These are phyloP conservation scores for Annulohypoxylon moriforme DNA, from an alignment of 495 filamentous ascomycete species.

Conservation along the genomic window DNA sequence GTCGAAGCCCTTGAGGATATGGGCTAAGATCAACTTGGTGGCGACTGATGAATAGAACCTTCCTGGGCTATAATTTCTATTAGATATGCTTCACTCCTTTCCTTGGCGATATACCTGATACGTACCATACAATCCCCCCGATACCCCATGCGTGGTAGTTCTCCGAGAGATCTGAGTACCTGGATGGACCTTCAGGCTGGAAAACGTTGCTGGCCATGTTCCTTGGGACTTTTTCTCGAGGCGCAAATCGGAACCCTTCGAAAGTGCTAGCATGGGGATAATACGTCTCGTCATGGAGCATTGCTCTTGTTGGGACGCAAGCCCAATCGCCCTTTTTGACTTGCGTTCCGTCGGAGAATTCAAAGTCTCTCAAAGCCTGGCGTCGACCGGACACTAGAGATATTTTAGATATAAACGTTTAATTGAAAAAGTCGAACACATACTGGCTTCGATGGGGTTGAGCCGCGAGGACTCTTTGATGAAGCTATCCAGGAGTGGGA, in stretches of 20 bases:
- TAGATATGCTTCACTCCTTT: neutral
- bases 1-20: neutral
- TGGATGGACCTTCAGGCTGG: neutral
- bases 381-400: constrained; percentile 44
- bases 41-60: neutral
- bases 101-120: neutral
- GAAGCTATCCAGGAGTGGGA: neutral
- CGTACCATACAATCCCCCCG: neutral
- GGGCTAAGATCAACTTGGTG: neutral
- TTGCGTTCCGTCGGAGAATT: constrained; percentile 45
- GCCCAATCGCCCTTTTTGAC: neutral
- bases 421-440: neutral
- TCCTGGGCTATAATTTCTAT: neutral
- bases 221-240: neutral
- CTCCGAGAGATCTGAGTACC: neutral
- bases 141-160: neutral
- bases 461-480: neutral
- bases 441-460: neutral
- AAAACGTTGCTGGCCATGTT: neutral
- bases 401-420: neutral
- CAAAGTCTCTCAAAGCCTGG: constrained; percentile 36
- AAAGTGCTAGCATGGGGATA: neutral
- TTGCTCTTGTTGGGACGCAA: neutral
- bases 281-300: neutral
- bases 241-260: neutral